Conservation (phyloP, 108 stramenopile species). For the Phaeodactylum tricornutum region DNA sequence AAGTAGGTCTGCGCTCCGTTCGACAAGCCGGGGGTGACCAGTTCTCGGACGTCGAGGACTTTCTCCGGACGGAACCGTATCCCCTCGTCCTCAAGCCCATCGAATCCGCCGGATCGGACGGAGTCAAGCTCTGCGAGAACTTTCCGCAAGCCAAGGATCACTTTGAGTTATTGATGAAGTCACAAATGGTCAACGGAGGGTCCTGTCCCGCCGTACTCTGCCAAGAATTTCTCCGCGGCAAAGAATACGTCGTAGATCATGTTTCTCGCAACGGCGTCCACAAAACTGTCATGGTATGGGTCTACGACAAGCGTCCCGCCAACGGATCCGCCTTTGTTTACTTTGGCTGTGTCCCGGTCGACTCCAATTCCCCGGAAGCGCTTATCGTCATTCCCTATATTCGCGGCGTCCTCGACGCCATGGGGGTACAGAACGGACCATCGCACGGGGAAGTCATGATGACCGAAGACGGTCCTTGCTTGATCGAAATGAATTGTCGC, state of each 20-base stretch:
- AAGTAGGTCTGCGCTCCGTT: conserved; percentile 65
- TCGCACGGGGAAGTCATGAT: conserved; percentile 75
- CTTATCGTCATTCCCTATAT: conserved; percentile 75
- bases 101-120: conserved; percentile 85
- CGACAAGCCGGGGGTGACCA: conserved; percentile 71
- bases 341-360: conserved; percentile 56
- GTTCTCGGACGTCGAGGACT: conserved; percentile 65
- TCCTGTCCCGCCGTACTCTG: conserved; percentile 23
- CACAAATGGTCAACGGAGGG: conserved; percentile 39
- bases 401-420: conserved; percentile 56
- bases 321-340: conserved; percentile 85
- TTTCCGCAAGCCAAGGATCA: conserved; percentile 44
- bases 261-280: conserved; percentile 64
- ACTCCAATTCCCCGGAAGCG: conserved; percentile 43
- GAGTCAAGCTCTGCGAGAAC: conserved; percentile 37
- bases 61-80: conserved; percentile 47
- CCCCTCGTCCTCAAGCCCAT: conserved; percentile 89
- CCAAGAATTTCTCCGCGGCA: conserved; percentile 45
- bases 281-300: conserved; percentile 81
- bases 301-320: conserved; percentile 80
- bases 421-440: conserved; percentile 57
- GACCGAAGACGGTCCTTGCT: conserved; percentile 74
- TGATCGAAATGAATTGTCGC: conserved; percentile 92
- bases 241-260: conserved; percentile 72
- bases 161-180: conserved; percentile 36